Conservation (phyloP, 345 rosid species). For the Eucalyptus caleyi region DNA sequence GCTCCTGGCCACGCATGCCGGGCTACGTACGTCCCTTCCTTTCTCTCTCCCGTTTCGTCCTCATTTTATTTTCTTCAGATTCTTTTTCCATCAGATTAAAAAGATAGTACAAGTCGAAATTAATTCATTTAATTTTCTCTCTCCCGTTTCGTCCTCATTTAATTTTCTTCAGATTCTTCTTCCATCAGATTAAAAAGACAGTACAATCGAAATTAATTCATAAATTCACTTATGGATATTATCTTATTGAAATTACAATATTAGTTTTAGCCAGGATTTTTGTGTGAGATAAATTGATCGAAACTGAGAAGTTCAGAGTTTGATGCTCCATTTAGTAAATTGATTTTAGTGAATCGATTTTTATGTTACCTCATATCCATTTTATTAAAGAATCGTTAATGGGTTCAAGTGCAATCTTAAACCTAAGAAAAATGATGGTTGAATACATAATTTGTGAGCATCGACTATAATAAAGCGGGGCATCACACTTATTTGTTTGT, state of each 20-base stretch:
- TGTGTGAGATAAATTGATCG: neutral
- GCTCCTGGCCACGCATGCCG: constrained; percentile 60
- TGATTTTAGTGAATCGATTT: neutral
- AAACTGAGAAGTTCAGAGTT: neutral
- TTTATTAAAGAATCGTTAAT: neutral
- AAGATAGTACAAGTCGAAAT: no score
- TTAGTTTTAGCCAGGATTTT: neutral
- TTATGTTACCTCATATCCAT: neutral
- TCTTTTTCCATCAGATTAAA: neutral
- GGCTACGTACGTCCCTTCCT: constrained; percentile 34
- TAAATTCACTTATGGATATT: neutral
- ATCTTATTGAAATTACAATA: neutral
- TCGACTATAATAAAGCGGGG: neutral
- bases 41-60: neutral
- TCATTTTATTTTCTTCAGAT: neutral
- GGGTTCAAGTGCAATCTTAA: neutral
- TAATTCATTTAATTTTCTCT: neutral
- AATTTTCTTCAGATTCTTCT: neutral
- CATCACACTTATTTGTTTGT: neutral
- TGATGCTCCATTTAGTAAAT: neutral
- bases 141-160: no score
- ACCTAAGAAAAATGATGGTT: neutral
- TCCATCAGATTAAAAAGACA: neutral
- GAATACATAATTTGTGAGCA: neutral
- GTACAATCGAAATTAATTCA: neutral